Evolutionary conservation across 176 grass and related monocot species (phyloP), one percentile per base, ranked within the genome.

Genomic region (Avena eriantha): DNA sequence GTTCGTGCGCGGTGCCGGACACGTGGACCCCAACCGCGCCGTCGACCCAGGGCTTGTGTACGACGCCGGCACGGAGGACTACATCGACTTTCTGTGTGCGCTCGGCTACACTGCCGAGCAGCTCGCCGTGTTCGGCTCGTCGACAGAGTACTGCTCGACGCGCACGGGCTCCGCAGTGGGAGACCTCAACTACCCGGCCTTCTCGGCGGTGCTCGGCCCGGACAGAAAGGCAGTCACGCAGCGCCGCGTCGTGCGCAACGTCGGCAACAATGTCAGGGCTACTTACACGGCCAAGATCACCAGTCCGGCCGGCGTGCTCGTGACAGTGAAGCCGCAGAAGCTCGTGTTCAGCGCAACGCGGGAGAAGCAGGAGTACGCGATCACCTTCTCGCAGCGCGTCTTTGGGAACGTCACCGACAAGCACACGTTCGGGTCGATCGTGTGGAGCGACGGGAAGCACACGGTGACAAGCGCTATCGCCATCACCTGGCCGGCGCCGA

Each of bases 131-230:
- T 69, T 69, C 31, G 70, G 36, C 41, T 73, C 57, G 0, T 22
- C 22, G 9, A 46, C 87, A 43, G 71, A n/a, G n/a, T n/a, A 94
- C 73, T 94, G 89, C 66, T 89, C 86, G 2, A 24, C 70, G 0
- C 69, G 11, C 5, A 2, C 41, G 1, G 70, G 41, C 2, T 48
- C 41, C 69, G 23, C 41, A 0, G 48, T 73, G 1, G 90, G 93
- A 0, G 87, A 95, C 41, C 88, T 83, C 78, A 95, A 95, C 71
- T 92, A 90, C 51, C 93, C 93, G 10, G 82, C 93, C 1, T 90
- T 95, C 54, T 86, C 90, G 3, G 90, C 69, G 16, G 24, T 87
- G 47, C 92, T 96, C 35, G 23, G 5, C 6, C 2, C 57, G 7
- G 47, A 54, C 17, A 10, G 73, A 7, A 0, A 68, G 80, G n/a